phyloP scores from a whole-genome alignment of 441 rosid genomes.

The Omphalea diandra region DNA sequence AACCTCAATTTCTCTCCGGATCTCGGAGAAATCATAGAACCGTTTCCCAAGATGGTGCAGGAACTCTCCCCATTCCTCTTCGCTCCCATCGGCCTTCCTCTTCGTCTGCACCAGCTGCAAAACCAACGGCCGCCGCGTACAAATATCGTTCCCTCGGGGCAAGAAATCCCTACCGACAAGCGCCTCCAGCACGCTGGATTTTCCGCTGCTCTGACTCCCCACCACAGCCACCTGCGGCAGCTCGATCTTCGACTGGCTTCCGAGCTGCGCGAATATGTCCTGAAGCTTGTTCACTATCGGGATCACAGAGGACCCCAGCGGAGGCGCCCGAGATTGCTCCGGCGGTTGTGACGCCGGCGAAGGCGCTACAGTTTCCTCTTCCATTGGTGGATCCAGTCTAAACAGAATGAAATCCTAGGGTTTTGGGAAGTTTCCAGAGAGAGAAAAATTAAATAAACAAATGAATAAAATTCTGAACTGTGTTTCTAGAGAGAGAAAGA shows the following conservation, averaged over 20 bases:
- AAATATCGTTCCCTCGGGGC: constrained; percentile 67
- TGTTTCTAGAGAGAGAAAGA: constrained; percentile 4
- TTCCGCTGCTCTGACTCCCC: constrained; percentile 83
- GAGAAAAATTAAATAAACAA: neutral
- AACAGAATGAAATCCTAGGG: constrained; percentile 35
- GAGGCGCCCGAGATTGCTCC: constrained; percentile 39
- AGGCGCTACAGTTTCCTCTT: constrained; percentile 40
- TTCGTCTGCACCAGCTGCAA: constrained; percentile 74
- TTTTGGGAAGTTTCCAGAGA: constrained; percentile 14
- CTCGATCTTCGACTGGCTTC: constrained; percentile 68
- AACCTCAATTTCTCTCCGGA: constrained; percentile 80
- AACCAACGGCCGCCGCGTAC: constrained; percentile 79
- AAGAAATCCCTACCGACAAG: constrained; percentile 77
- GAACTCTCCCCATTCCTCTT: constrained; percentile 84
- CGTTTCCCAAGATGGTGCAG: constrained; percentile 72
- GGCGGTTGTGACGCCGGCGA: constrained; percentile 27
- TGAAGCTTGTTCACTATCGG: constrained; percentile 92
- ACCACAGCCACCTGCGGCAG: constrained; percentile 81
- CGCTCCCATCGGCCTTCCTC: constrained; percentile 48
- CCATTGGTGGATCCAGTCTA: constrained; percentile 38
- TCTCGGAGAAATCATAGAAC: constrained; percentile 69
- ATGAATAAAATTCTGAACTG: neutral
- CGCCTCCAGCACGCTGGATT: constrained; percentile 72
- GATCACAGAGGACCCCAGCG: constrained; percentile 75
- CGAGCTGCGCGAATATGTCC: constrained; percentile 89